Evolutionary conservation across 2,329 filamentous ascomycete genomes (phyloP), one percentile per base, ranked within the genome.

Genomic region (Colletotrichum ledebouriae): DNA sequence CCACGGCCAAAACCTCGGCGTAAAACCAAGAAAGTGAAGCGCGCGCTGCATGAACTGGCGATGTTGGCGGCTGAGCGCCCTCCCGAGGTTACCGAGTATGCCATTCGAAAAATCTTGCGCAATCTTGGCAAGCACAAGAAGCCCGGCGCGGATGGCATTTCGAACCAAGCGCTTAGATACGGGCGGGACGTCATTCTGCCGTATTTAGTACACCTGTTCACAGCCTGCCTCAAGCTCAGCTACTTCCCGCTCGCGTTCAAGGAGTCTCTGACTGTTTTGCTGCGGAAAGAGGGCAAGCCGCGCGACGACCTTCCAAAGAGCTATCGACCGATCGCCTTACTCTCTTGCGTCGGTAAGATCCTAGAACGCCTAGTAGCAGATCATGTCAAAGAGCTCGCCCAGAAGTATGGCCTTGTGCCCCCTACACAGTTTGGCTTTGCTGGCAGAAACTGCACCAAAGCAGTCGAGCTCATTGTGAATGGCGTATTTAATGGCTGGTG

Each of bases 291-390:
- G n/a, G 56, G 41, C 2, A 59, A 46, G 42, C 25, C 29, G 15
- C n/a, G 37, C 3, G 34, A 55, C 1, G 20, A 29, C 0, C 22
- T 33, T 1, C 56, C 56, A 15, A 59, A 59, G 56, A 59, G 3
- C 25, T 59, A 47, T n/a, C 22, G 56, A 22, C 56, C 56, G 2
- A 42, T 59, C 1, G 50, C 41, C 5, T 52, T 63, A 2, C 41
- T 56, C 3, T 39, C 41, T 2, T 22, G 25, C 7, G 6, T 57
- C 1, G 60, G 50, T 15, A 63, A 63, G 60, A 39, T 39, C 1
- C 42, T 55, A n/a, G 53, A 56, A 37, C 60, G 60, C 17, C 3
- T 63, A 6, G 17, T 56, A 17, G 52, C 56, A 12, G 41, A 59
- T 22, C 22, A 33, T 17, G 0, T 59, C 37, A 59, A 59, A 39